Base-by-base conservation (phyloP, 495 filamentous ascomycete species). In the Lindgomyces ingoldianus region DNA sequence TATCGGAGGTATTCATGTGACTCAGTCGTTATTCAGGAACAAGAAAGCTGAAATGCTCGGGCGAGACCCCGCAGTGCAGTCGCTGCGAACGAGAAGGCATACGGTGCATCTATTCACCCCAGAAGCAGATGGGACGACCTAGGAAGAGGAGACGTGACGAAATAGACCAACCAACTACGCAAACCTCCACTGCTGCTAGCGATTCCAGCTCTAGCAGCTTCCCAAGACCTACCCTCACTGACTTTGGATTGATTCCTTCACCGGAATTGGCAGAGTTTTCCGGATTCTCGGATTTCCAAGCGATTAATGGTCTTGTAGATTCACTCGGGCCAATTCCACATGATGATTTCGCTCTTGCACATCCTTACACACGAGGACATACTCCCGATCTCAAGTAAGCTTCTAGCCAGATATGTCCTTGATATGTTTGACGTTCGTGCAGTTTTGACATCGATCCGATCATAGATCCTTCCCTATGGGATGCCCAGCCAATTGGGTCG, bases 81-180 rank as follows among this genome's bases (percentile, higher is more conserved):
- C 63, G 75, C 48, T 77, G 75, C 54, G 36, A 33, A 14, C 21
- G 60, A 39, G 74, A 77, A 46, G 44, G 44, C 3, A 66, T 77
- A n/a, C 9, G 50, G 52, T 77, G 75, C 45, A 56, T 73, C 18
- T 77, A 76, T 64, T 75, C 73, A 22, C 57, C 65, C 10, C 75
- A 76, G 55, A 76, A 75, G 58, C 69, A 24, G 11, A 76, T 75
- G 74, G 74, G 74, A 11, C 54, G 74, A 27, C 74, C 74, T 12
- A 68, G 64, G 56, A 76, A 76, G 56, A 60, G 74, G 33, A 64
- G 61, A 51, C 59, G 70, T 10, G 68, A 69, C 10, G 70, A 71
- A 11, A 59, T 29, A 26, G 53, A 57, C 2, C 39, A 57, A 11
- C 24, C 30, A 1, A 21, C 25, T 10, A 54, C 39, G 24, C 59